phyloP scores from a whole-genome alignment of 2,329 filamentous ascomycete species.

The Sarocladium oryzae region DNA sequence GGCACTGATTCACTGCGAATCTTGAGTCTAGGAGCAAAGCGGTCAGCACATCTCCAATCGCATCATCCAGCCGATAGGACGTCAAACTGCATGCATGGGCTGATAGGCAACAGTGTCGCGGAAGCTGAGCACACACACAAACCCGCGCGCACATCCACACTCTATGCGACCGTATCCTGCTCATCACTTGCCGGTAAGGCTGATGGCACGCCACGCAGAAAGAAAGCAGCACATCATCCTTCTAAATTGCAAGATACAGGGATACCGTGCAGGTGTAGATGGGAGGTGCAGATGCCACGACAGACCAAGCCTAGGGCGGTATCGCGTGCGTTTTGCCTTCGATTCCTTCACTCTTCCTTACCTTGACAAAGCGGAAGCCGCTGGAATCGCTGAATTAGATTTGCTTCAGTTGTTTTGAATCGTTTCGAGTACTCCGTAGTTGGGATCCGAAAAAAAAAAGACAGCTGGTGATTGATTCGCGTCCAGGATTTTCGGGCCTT shows the following conservation, averaged over 20 bases:
- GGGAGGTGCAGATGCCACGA: not conserved
- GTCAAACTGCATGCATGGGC: not conserved
- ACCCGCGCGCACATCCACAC: not conserved
- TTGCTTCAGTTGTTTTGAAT: no score
- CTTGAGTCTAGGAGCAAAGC: not conserved
- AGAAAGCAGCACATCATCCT: not conserved
- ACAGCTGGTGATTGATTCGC: no score
- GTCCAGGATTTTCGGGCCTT: no score
- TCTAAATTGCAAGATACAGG: not conserved
- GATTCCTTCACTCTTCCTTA: not conserved
- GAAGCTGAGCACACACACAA: no score
- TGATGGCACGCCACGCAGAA: not conserved
- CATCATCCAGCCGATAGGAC: not conserved
- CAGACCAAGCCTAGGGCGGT: not conserved
- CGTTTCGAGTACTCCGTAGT: no score
- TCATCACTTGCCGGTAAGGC: constrained; percentile 1
- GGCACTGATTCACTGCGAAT: not conserved
- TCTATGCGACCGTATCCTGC: not conserved
- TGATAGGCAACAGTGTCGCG: not conserved
- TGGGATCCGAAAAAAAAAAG: no score
- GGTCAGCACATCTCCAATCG: not conserved
- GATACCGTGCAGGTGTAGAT: not conserved
- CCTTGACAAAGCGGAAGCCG: not conserved
- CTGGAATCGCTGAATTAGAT: no score
- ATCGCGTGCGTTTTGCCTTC: not conserved